Percentiles rank a stretch among this genome's conserved stretches.
Evolutionary conservation across 768 basidiomycete species (phyloP).

Genomic region (Sarcodon aspratus): DNA sequence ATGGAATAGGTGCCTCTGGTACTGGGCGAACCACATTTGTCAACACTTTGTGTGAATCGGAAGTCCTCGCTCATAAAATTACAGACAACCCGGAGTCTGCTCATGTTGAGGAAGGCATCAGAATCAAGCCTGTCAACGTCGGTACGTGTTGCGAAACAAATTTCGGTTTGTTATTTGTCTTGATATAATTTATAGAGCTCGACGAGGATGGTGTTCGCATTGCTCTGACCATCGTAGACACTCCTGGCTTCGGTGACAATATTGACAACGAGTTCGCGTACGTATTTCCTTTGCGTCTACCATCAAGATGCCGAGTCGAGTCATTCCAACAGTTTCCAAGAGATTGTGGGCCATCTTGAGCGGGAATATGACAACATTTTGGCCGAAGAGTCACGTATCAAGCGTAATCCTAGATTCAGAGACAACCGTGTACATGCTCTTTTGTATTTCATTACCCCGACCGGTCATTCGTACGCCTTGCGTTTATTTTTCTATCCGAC

Average conservation of each 20-base stretch:
- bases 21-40: conserved; percentile 98
- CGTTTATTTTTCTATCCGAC: not conserved
- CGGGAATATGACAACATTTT: conserved; percentile 98
- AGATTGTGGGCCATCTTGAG: conserved; percentile 94
- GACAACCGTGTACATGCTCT: conserved; percentile 96
- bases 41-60: conserved; percentile 97
- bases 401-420: conserved; percentile 98
- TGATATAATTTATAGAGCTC: conserved; percentile 51
- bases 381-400: conserved; percentile 97
- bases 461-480: conserved; percentile 81
- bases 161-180: not conserved
- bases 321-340: conserved; percentile 63
- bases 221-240: conserved; percentile 95
- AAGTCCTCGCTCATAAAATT: conserved; percentile 82
- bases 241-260: conserved; percentile 97
- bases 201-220: conserved; percentile 99
- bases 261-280: conserved; percentile 99
- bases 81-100: conserved; percentile 79
- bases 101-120: conserved; percentile 88
- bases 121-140: conserved; percentile 90
- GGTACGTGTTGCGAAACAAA: conserved; percentile 38
- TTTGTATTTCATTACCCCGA: conserved; percentile 97
- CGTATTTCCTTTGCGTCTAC: conserved; percentile 16
- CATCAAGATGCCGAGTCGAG: conserved; percentile 1
- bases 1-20: conserved; percentile 76